Evolutionary conservation across 2,329 filamentous ascomycete genomes (phyloP).

Genomic region (Penicillium capsulatum): DNA sequence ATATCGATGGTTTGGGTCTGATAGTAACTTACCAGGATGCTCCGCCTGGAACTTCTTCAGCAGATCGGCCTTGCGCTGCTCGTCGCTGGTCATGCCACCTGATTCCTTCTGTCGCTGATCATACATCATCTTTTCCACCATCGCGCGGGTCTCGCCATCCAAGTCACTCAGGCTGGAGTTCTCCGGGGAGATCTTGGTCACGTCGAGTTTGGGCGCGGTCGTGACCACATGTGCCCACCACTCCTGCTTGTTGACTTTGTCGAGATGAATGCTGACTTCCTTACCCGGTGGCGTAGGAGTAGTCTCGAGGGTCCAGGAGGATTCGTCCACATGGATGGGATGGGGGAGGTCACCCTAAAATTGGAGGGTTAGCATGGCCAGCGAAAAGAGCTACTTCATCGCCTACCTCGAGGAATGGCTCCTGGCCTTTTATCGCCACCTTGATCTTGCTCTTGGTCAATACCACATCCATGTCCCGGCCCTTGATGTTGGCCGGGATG

Average conservation of each 20-base stretch:
- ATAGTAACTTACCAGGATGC: slow-evolving; percentile 51
- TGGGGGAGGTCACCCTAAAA: slow-evolving; percentile 77
- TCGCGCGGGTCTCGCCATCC: slow-evolving; percentile 87
- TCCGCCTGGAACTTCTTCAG: slow-evolving; percentile 87
- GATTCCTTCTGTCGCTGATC: slow-evolving; percentile 96
- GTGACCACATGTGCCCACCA: slow-evolving; percentile 97
- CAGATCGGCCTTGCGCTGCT: slow-evolving; percentile 91
- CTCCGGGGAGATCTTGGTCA: slow-evolving; percentile 90
- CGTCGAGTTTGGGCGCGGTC: slow-evolving; percentile 83
- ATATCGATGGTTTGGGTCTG: no score
- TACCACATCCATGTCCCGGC: slow-evolving; percentile 74
- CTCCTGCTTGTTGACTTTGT: slow-evolving; percentile 95
- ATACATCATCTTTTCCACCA: slow-evolving; percentile 99
- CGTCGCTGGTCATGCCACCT: slow-evolving; percentile 83
- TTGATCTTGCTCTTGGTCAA: slow-evolving; percentile 74
- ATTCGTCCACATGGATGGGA: slow-evolving; percentile 75
- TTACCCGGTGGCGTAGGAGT: slow-evolving; percentile 56
- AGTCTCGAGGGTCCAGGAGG: slow-evolving; percentile 84
- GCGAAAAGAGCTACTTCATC: not conserved
- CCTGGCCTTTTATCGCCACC: slow-evolving; percentile 83
- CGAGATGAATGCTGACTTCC: slow-evolving; percentile 81
- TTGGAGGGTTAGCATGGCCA: no score
- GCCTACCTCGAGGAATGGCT: slow-evolving; percentile 73
- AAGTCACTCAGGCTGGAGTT: slow-evolving; percentile 86
- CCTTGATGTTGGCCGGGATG: slow-evolving; percentile 79